Evolutionary conservation across 139 green algal species (phyloP).

Genomic region (Micractinium sp.): DNA sequence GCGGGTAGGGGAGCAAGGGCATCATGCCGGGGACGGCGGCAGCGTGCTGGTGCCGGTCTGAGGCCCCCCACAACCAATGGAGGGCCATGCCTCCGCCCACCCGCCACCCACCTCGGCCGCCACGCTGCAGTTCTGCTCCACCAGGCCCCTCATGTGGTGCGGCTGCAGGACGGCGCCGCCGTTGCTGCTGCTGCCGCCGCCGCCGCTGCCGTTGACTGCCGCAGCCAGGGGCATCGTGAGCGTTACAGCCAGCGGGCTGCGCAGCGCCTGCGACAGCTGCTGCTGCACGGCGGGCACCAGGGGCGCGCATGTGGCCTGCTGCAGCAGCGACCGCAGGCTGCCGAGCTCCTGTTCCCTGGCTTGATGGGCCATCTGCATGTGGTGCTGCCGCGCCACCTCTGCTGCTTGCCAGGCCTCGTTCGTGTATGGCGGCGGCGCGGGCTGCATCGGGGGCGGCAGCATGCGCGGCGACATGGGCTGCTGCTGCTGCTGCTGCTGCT

Average conservation of each 20-base stretch:
- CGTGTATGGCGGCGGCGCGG: background rate
- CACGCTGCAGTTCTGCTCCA: constrained; percentile 16
- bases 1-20: background rate
- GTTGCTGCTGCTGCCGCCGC: background rate
- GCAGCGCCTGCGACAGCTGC: background rate
- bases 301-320: background rate
- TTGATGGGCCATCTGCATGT: background rate
- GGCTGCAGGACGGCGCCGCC: constrained; percentile 1
- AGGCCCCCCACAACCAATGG: too few relatives aligned
- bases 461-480: background rate
- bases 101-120: background rate
- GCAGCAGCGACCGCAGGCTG: background rate
- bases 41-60: background rate
- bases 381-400: background rate
- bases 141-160: constrained; percentile 1
- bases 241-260: background rate
- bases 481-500: background rate
- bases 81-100: background rate
- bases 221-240: background rate
- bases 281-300: constrained; percentile 25
- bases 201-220: background rate
- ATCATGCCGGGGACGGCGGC: background rate
- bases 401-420: background rate
- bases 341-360: background rate
- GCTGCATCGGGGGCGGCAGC: background rate